Conservation (phyloP, 495 filamentous ascomycete genomes). For the Podospora didyma region DNA sequence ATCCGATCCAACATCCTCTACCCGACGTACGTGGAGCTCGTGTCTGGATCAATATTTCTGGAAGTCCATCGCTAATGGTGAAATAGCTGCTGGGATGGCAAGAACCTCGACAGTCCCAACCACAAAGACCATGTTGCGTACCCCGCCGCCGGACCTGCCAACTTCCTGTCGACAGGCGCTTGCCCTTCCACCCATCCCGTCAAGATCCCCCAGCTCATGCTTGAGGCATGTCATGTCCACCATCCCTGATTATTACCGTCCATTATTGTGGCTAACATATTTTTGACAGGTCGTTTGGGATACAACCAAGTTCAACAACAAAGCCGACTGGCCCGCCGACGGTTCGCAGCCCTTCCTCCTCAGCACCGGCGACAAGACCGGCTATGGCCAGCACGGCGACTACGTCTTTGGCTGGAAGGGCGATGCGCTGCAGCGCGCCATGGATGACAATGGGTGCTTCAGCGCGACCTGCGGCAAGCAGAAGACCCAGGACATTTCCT, state of each 20-base stretch:
- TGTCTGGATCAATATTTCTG: neutral
- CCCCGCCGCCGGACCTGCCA: constrained; percentile 20
- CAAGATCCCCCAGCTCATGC: constrained; percentile 16
- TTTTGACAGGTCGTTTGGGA: constrained; percentile 14
- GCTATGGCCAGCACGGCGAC: constrained; percentile 16
- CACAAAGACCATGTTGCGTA: constrained; percentile 37
- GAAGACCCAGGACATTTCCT: constrained; percentile 13
- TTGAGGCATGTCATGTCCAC: constrained; percentile 4
- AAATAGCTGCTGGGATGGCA: constrained; percentile 28
- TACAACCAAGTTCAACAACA: constrained; percentile 18
- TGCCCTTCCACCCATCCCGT: constrained; percentile 14
- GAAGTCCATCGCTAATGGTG: too few species aligned
- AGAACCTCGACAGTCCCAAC: constrained; percentile 28
- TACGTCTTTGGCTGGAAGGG: constrained; percentile 17
- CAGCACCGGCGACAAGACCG: constrained; percentile 9
- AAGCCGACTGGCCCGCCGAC: constrained; percentile 11
- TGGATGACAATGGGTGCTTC: constrained; percentile 15
- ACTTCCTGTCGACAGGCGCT: constrained; percentile 11
- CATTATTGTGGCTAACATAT: neutral
- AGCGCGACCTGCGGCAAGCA: constrained; percentile 14
- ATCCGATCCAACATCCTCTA: constrained; percentile 43
- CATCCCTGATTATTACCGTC: neutral
- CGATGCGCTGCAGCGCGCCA: constrained; percentile 13
- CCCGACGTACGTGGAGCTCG: constrained; percentile 21
- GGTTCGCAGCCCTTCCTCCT: constrained; percentile 13